These are phyloP conservation scores for Raddia guianensis DNA, from an alignment of 176 grass and related monocot genomes.

Conservation along the genomic window DNA sequence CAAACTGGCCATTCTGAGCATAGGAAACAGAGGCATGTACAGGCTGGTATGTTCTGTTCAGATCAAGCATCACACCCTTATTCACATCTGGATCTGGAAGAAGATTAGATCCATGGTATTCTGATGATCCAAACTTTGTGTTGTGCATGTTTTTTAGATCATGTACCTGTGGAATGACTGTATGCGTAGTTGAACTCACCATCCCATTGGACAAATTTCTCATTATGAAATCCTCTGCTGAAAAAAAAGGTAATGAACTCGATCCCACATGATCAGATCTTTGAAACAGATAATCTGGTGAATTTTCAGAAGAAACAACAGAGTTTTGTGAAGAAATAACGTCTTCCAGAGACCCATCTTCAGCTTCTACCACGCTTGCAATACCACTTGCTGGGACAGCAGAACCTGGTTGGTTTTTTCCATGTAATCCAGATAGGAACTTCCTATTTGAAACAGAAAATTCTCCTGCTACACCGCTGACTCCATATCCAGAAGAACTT, in stretches of 20 bases:
- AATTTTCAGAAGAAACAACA: constrained; percentile 62
- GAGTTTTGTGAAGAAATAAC: constrained; percentile 72
- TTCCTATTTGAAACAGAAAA: constrained; percentile 41
- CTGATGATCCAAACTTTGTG: constrained; percentile 38
- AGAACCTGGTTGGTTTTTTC: constrained; percentile 43
- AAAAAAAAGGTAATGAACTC: constrained; percentile 44
- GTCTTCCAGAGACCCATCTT: constrained; percentile 54
- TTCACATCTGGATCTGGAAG: constrained; percentile 46
- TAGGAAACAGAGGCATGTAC: constrained; percentile 39
- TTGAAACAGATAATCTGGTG: constrained; percentile 46
- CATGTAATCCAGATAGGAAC: constrained; percentile 40
- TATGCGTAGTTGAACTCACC: constrained; percentile 43
- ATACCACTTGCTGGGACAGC: constrained; percentile 23
- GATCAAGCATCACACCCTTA: constrained; percentile 34
- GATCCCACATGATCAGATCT: constrained; percentile 29
- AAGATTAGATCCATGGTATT: constrained; percentile 37
- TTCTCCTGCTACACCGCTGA: constrained; percentile 31
- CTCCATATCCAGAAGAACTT: constrained; percentile 45
- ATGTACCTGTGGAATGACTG: constrained; percentile 55
- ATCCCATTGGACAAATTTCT: constrained; percentile 39
- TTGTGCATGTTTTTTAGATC: constrained; percentile 21
- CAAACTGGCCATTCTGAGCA: constrained; percentile 46
- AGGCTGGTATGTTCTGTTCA: constrained; percentile 34
- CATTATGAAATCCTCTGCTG: constrained; percentile 36
- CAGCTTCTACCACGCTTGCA: constrained; percentile 41